Base-by-base conservation (phyloP, 2,329 filamentous ascomycete species). In the Pyrenophora seminiperda region DNA sequence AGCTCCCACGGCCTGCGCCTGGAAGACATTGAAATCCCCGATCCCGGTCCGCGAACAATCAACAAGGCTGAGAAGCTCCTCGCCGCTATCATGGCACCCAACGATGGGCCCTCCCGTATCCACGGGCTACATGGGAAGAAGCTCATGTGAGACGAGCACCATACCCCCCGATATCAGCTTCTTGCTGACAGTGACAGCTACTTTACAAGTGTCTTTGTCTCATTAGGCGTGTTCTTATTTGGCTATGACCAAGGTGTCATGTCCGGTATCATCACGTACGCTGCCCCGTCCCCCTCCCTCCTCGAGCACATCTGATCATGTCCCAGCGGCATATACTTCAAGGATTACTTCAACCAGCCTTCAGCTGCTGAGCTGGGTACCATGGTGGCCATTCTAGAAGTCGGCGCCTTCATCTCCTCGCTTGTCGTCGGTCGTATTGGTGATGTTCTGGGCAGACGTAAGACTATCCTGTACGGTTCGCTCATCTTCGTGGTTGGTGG, bases 61-160 rank as follows among this genome's bases (percentile, higher is more conserved):
- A 82, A 84, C 45, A 82, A 81, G 65, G 82, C 79, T 58, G 84
- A 92, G 73, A 87, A 85, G 69, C 74, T 89, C 60, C 76, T 97
- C 65, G 90, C 88, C 63, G 75, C 81, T 79, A 88, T 95, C 82
- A 97, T 99, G 92, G 86, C 91, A 54, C 83, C 83, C 62, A 86
- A 86, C 71, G 86, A 89, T 73, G 76, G 79, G 44, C 79, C 79
- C 59, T 83, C 86, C 70, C 86, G 88, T 71, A 87, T 91, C 67
- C 89, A 94, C 78, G 94, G 94, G 80, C 83, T 99, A 65, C 96
- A 95, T 67, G 94, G 94, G 78, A 96, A 95, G 80, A 87, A 93
- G 76, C 81, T 99, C 68, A 83, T 99, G 88, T 97, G 83, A 66
- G 84, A 74, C 30, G 22, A 43, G 17, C 20, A 37, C 17, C 36